Evolutionary conservation across 1,284 basidiomycete species (phyloP).

Genomic region (Trichosporon ovoides): DNA sequence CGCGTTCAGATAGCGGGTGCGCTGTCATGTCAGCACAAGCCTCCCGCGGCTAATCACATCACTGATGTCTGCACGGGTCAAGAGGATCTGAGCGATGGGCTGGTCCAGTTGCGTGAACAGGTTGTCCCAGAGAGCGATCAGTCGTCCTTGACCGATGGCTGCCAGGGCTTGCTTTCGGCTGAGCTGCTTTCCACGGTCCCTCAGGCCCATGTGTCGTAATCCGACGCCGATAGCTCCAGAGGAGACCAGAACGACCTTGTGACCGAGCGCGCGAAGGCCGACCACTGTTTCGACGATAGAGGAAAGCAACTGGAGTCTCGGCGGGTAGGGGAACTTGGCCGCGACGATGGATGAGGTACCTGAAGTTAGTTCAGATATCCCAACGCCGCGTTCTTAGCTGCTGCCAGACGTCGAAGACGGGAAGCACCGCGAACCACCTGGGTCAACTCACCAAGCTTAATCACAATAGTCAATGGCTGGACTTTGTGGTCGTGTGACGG

Average conservation of each 20-base stretch:
- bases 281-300: conserved; percentile 89
- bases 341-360: conserved; percentile 93
- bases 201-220: conserved; percentile 80
- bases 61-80: conserved; percentile 93
- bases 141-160: conserved; percentile 89
- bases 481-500: not conserved
- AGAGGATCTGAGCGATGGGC: conserved; percentile 88
- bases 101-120: conserved; percentile 88
- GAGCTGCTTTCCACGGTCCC: conserved; percentile 72
- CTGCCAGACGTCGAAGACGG: not conserved
- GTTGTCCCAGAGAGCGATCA: conserved; percentile 96
- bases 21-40: conserved; percentile 51
- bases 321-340: conserved; percentile 74
- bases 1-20: conserved; percentile 87
- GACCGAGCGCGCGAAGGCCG: conserved; percentile 68
- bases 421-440: not conserved
- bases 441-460: conserved; percentile 66
- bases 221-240: conserved; percentile 96
- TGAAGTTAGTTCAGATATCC: conserved; percentile 38
- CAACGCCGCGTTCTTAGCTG: not conserved
- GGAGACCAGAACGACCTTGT: conserved; percentile 90
- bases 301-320: conserved; percentile 82
- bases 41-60: conserved; percentile 61
- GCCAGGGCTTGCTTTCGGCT: conserved; percentile 94
- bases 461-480: conserved; percentile 61